These are phyloP conservation scores for Citeromyces matritensis DNA, from an alignment of 805 yeast genomes.

Conservation along the genomic window DNA sequence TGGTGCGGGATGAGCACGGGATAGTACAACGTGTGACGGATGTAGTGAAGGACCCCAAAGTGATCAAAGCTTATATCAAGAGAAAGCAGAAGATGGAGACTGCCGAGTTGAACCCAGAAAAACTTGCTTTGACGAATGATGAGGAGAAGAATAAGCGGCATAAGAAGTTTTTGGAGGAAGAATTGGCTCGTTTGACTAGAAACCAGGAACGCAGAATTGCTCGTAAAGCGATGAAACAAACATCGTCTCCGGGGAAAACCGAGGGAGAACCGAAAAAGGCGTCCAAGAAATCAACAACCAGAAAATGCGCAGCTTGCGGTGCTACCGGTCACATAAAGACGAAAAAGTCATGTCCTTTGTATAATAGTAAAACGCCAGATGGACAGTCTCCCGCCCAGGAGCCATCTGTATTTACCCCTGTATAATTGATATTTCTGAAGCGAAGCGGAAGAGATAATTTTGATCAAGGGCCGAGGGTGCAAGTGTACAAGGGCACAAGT, in stretches of 20 bases:
- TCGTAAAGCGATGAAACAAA: conserved; percentile 33
- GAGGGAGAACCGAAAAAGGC: conserved; percentile 14
- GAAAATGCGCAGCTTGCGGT: conserved; percentile 93
- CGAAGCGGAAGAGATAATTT: too few species aligned
- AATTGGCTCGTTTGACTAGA: conserved; percentile 73
- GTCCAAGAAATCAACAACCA: conserved; percentile 37
- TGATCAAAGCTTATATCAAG: conserved; percentile 72
- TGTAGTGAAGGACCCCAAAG: conserved; percentile 69
- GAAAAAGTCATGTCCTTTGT: conserved; percentile 83
- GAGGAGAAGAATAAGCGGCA: conserved; percentile 70
- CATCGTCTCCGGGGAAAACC: conserved; percentile 9
- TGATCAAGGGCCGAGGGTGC: too few species aligned
- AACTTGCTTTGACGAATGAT: conserved; percentile 65
- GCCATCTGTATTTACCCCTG: too few species aligned
- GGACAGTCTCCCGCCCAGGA: too few species aligned
- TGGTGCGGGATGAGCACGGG: conserved; percentile 74
- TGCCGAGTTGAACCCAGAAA: conserved; percentile 53
- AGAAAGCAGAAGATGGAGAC: conserved; percentile 22
- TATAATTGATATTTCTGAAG: too few species aligned
- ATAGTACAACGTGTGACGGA: conserved; percentile 72
- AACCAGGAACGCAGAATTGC: conserved; percentile 54
- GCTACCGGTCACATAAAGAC: conserved; percentile 92
- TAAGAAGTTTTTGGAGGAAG: conserved; percentile 65
- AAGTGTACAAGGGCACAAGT: too few species aligned
- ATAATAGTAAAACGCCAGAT: too few species aligned